Conservation (phyloP, 2,329 filamentous ascomycete genomes). For the Cordyceps fumosorosea region DNA sequence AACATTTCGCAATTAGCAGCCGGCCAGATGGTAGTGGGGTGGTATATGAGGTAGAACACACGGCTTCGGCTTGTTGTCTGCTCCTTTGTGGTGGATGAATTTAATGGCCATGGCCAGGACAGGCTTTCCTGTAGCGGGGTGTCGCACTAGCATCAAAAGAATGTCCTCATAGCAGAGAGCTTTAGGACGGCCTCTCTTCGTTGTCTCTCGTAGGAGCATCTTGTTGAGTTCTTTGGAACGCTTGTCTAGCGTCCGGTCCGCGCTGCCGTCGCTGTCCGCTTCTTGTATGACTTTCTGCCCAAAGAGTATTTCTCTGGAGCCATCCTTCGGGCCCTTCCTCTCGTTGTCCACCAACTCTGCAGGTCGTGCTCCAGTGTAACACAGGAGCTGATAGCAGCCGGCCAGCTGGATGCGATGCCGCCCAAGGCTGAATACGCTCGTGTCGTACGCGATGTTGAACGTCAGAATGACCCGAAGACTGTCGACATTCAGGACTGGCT, state of each 20-base stretch:
- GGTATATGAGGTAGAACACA: constrained; percentile 14
- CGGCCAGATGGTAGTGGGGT: neutral
- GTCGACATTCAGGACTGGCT: constrained; percentile 20
- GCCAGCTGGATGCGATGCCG: constrained; percentile 20
- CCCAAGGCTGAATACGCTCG: constrained; percentile 19
- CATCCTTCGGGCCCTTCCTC: constrained; percentile 21
- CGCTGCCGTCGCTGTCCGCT: neutral
- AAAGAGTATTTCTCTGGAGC: constrained; percentile 21
- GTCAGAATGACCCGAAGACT: constrained; percentile 20
- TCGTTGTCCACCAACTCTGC: constrained; percentile 25
- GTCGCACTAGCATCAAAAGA: constrained; percentile 23
- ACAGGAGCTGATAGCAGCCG: constrained; percentile 23
- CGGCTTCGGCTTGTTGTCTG: constrained; percentile 24
- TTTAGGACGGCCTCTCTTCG: constrained; percentile 19
- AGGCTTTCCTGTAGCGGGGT: constrained; percentile 16
- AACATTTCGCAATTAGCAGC: constrained; percentile 10
- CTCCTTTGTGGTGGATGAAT: constrained; percentile 25
- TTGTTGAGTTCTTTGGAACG: constrained; percentile 18
- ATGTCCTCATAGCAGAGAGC: constrained; percentile 27
- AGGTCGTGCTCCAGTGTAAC: constrained; percentile 22
- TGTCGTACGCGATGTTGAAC: constrained; percentile 26
- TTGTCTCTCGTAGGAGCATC: constrained; percentile 20
- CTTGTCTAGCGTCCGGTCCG: constrained; percentile 14
- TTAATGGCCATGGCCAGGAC: constrained; percentile 24
- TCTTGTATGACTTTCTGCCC: constrained; percentile 18